Evolutionary conservation across 148 eudicot species (phyloP).

Genomic region (Polygonum maritimum): DNA sequence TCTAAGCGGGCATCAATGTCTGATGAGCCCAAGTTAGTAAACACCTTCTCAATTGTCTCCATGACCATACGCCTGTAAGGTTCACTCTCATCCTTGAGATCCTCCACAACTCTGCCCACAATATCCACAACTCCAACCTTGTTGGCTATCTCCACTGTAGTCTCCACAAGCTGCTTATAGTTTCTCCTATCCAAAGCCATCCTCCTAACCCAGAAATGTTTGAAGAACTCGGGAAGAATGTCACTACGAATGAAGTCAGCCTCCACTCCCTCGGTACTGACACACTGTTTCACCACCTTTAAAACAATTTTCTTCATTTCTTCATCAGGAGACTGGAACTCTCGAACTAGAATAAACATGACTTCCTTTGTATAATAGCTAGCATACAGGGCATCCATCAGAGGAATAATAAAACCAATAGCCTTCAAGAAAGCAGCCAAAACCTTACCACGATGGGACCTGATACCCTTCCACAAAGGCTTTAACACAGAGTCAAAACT

Average conservation of each 20-base stretch:
- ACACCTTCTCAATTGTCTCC: conserved; percentile 98
- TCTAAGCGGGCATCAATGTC: conserved; percentile 91
- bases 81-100: conserved; percentile 95
- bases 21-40: conserved; percentile 82
- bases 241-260: conserved; percentile 78
- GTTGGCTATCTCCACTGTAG: conserved; percentile 93
- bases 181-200: conserved; percentile 97
- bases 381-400: conserved; percentile 96
- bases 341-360: conserved; percentile 80
- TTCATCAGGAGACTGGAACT: conserved; percentile 98
- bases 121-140: conserved; percentile 96
- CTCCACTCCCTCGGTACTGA: conserved; percentile 96
- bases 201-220: conserved; percentile 91
- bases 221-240: conserved; percentile 88
- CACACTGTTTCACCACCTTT: conserved; percentile 98
- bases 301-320: conserved; percentile 98
- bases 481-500: conserved; percentile 95
- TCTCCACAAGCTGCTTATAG: conserved; percentile 85
- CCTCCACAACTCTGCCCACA: conserved; percentile 87
- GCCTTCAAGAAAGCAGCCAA: conserved; percentile 96
- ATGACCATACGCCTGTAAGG: conserved; percentile 97
- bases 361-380: conserved; percentile 97
- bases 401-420: conserved; percentile 89
- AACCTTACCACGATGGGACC: conserved; percentile 96
- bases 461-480: conserved; percentile 97